These are phyloP conservation scores for Kwoniella dendrophila DNA, from an alignment of 768 basidiomycete species.

Conservation along the genomic window DNA sequence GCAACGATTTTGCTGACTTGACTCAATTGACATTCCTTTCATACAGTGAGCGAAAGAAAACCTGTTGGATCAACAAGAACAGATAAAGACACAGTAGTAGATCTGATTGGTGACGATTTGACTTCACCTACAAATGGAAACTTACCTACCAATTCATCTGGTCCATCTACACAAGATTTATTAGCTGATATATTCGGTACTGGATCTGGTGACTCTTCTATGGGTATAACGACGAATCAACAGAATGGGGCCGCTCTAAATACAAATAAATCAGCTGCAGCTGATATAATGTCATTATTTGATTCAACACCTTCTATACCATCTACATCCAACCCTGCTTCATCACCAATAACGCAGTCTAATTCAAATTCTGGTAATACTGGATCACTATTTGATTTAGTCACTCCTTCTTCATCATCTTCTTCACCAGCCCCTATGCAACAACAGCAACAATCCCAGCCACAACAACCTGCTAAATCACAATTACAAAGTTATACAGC, in stretches of 20 bases:
- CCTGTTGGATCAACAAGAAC: conserved; percentile 87
- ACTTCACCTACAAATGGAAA: conserved; percentile 59
- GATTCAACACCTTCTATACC: conserved; percentile 61
- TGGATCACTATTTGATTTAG: conserved; percentile 48
- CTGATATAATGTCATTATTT: conserved; percentile 91
- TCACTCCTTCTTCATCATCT: conserved; percentile 24
- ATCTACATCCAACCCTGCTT: conserved; percentile 55
- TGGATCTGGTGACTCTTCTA: conserved; percentile 22
- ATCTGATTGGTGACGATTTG: conserved; percentile 79
- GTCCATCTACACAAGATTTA: conserved; percentile 70
- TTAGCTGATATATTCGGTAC: conserved; percentile 88
- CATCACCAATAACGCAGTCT: conserved; percentile 42
- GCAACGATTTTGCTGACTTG: too few relatives aligned
- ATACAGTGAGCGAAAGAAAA: conserved; percentile 86
- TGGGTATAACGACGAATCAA: too few relatives aligned
- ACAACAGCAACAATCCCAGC: conserved; percentile 63
- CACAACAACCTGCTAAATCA: conserved; percentile 58
- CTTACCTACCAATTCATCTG: conserved; percentile 52
- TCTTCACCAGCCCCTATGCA: conserved; percentile 57
- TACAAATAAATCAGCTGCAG: conserved; percentile 65
- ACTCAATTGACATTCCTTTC: neutral
- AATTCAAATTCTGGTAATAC: conserved; percentile 20
- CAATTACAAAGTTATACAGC: conserved; percentile 75
- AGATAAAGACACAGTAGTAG: conserved; percentile 69
- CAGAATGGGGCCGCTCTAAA: conserved; percentile 56